phyloP scores from a whole-genome alignment of 2,329 filamentous ascomycete genomes.

The Setomelanomma holmii region DNA sequence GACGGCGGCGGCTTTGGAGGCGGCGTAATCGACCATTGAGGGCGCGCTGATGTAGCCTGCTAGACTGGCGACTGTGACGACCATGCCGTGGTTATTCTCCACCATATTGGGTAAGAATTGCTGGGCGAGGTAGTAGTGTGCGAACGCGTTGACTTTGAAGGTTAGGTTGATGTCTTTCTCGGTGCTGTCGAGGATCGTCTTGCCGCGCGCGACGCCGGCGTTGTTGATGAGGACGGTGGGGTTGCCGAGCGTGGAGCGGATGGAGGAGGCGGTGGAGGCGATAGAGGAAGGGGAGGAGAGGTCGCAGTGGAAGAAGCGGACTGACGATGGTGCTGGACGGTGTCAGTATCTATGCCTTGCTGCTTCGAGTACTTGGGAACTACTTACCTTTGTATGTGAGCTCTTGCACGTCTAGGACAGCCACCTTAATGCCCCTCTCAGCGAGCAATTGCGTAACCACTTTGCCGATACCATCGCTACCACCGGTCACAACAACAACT shows the following conservation, averaged over 20 bases:
- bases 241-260: constrained; percentile 65
- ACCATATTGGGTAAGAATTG: constrained; percentile 74
- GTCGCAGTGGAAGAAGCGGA: constrained; percentile 75
- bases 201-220: constrained; percentile 69
- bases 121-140: constrained; percentile 71
- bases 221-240: constrained; percentile 78
- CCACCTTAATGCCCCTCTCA: constrained; percentile 69
- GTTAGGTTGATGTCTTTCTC: constrained; percentile 69
- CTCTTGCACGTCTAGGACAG: constrained; percentile 73
- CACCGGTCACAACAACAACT: constrained; percentile 77
- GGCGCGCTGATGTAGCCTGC: constrained; percentile 68
- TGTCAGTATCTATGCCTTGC: constrained; percentile 9
- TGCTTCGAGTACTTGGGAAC: not conserved
- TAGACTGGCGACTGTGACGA: constrained; percentile 73
- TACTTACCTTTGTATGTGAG: constrained; percentile 59
- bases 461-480: constrained; percentile 75
- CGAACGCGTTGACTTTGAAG: constrained; percentile 74
- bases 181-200: constrained; percentile 65
- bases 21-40: constrained; percentile 71
- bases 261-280: constrained; percentile 57
- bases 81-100: constrained; percentile 70
- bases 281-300: constrained; percentile 67
- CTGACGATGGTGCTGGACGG: constrained; percentile 55
- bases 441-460: constrained; percentile 70
- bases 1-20: constrained; percentile 70